Evolutionary conservation across 768 basidiomycete species (phyloP), one percentile per base, ranked within the genome.

Genomic region (Cyathus striatus): DNA sequence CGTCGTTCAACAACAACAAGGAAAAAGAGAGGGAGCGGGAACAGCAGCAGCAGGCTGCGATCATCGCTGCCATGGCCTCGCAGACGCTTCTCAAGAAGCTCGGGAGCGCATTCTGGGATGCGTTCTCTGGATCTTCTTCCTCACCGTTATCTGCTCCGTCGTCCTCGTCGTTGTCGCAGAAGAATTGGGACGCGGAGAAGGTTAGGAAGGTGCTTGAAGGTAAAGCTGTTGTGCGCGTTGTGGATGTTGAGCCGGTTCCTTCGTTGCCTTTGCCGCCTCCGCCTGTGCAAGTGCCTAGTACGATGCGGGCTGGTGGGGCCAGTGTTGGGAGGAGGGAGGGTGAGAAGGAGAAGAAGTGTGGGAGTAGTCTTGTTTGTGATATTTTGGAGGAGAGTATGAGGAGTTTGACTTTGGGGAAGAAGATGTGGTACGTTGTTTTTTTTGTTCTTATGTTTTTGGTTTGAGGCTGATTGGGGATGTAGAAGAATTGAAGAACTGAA

Each of bases 61-160:
- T 82, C 54, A 67, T 82, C 14, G 90, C 89, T 9, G 75, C 78
- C n/a, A 69, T 90, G 48, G 90, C 88, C 6, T 78, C 79, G 36
- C 83, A 90, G 64, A 92, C 90, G 1, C 64, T 94, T 23, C 50
- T 87, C 40, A 65, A 69, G 54, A 82, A 81, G 55, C 71, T 93
- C 23, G 82, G 86, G 4, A 59, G 68, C 17, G 87, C 90, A 34
- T 92, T 93, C 66, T 88, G 90, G 86, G 89, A 90, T 49, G 91
- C 91, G 13, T 93, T 93, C 63, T 73, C 82, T n/a, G 83, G 81
- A 0, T 45, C 60, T 14, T 58, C 64, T 2, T 55, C 63, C 14
- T n/a, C n/a, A n/a, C n/a, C n/a, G n/a, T n/a, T n/a, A n/a, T n/a
- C n/a, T n/a, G n/a, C n/a, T n/a, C n/a, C n/a, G n/a, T 43, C 57